Evolutionary conservation across 371 early-diverging fungal genomes (phyloP).

Genomic region (Parasitella parasitica): DNA sequence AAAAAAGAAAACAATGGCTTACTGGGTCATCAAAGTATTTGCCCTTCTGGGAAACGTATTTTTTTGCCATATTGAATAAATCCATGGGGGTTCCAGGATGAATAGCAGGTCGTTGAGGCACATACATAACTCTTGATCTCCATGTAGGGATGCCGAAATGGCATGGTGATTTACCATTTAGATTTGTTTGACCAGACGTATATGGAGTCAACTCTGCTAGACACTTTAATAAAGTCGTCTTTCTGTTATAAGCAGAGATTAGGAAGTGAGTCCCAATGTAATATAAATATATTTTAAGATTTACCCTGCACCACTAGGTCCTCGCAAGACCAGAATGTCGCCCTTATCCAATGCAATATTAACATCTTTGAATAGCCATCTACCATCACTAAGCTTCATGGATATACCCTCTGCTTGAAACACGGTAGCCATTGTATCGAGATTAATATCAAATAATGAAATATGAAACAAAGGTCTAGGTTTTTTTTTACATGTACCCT

Average conservation of each 20-base stretch:
- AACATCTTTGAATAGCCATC: conserved; percentile 65
- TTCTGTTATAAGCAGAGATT: conserved; percentile 41
- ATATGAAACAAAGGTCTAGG: background rate
- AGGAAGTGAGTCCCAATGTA: background rate
- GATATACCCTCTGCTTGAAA: conserved; percentile 23
- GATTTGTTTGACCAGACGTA: conserved; percentile 58
- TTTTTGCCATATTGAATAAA: conserved; percentile 60
- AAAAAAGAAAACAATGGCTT: conserved; percentile 25
- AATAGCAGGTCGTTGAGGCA: conserved; percentile 82
- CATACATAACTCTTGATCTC: conserved; percentile 82
- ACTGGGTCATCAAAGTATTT: conserved; percentile 61
- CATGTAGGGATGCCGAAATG: conserved; percentile 71
- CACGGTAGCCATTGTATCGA: conserved; percentile 7
- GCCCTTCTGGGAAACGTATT: conserved; percentile 56
- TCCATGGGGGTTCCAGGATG: conserved; percentile 76
- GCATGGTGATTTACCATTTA: conserved; percentile 61
- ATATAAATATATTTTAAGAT: background rate
- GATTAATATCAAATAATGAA: conserved; percentile 3
- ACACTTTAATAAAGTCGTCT: conserved; percentile 84
- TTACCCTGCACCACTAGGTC: conserved; percentile 78
- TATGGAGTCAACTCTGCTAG: conserved; percentile 71
- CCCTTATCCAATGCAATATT: conserved; percentile 53
- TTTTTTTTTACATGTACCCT: too few species aligned
- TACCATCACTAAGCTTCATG: conserved; percentile 41
- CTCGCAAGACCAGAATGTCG: conserved; percentile 64